phyloP scores from a whole-genome alignment of 202 grass and related monocot genomes.

The Carex arenaria region DNA sequence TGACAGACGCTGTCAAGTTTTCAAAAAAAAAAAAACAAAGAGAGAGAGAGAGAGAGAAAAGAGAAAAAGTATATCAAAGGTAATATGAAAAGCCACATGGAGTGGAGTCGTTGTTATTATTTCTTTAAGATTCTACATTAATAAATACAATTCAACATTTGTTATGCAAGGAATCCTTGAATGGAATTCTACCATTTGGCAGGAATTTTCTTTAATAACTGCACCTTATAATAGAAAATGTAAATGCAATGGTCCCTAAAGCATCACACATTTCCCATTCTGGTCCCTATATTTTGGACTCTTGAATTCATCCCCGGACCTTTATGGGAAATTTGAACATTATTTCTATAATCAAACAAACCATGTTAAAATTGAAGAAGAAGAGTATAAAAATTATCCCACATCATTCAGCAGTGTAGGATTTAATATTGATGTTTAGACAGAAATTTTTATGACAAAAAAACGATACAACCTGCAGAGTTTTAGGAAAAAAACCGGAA shows the following conservation, averaged over 20 bases:
- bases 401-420: not conserved
- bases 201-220: not conserved
- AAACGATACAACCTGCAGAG: not conserved
- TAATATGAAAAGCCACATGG: not conserved
- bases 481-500: not conserved
- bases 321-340: not conserved
- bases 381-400: not conserved
- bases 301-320: not conserved
- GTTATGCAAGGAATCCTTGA: not conserved
- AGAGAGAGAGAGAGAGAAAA: not conserved
- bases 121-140: not conserved
- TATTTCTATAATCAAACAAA: not conserved
- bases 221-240: not conserved
- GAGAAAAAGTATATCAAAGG: not conserved
- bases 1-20: too few species aligned
- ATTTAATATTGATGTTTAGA: not conserved
- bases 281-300: not conserved
- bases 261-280: not conserved
- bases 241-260: not conserved
- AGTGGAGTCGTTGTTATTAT: not conserved
- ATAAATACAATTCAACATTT: not conserved
- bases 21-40: too few species aligned
- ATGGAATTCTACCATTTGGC: not conserved
- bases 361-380: not conserved
- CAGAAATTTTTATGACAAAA: not conserved